Base-by-base conservation (phyloP, 768 basidiomycete species). In the Infundibulicybe gibba region DNA sequence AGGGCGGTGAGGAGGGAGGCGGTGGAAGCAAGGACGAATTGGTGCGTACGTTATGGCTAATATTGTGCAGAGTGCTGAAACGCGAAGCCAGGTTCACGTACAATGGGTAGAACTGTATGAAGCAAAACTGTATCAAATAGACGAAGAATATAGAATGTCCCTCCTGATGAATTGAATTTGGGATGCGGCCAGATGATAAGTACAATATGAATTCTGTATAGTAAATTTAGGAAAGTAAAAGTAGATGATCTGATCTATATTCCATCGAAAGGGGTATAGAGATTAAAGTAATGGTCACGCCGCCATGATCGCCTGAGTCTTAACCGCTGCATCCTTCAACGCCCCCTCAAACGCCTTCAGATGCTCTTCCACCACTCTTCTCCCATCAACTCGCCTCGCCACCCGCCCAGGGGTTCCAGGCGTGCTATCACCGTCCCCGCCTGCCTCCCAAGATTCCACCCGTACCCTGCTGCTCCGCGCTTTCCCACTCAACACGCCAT, bases 281-380 rank as follows among this genome's bases (percentile, higher is more conserved):
- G 47, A 54, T 53, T 40, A 42, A 35, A 43, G 37, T 51, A 46
- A 43, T 42, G 58, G 64, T 70, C 70, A 85, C 48, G 81, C 77
- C 11, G 87, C 85, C 83, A 90, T 87, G 49, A 93, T 92, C 32
- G 85, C 83, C 59, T 83, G 81, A 1, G 89, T 89, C 69, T 87
- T 90, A 49, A 70, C 55, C 37, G 79, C 82, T 30, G 90, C 90
- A 40, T 90, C 88, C 34, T 70, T 73, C 32, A 93, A 65, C 19
- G 84, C 87, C 45, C 65, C 70, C 60, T 87, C 83, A 56, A 92
- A 93, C 17, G 86, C 90, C 41, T 68, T 73, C 54, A 92, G 59
- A 56, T 92, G 87, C 58, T 90, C 90, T 54, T 83, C 69, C n/a
- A 90, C 90, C 43, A 90, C 63, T 57, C 68, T 72, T 45, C 88